Base-by-base conservation (phyloP, 225 moss, liverwort and hornwort genomes). In the Polytrichum commune region DNA sequence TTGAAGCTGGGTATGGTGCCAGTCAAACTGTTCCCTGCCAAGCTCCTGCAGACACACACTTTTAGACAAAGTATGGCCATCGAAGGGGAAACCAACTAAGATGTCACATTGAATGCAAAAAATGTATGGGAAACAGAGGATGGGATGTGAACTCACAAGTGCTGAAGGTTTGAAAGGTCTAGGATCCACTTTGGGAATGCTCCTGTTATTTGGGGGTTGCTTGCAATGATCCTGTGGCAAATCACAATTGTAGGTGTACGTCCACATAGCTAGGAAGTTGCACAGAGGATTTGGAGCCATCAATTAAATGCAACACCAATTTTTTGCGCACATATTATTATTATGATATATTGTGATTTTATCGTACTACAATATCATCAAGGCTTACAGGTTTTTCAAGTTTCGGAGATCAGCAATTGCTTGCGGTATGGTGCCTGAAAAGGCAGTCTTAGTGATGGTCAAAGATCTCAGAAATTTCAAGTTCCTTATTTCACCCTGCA, bases 11-110 rank as follows among this genome's bases (percentile, higher is more conserved):
- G 69, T 19, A 87, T 19, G 5, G 74, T 63, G 24, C 87, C 84
- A 0, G 81, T 84, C 81, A 87, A 77, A 29, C 82, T 87, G 56
- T 87, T 87, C 69, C 84, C 87, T 23, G 84, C 79, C 77, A 87
- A 82, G 77, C 76, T 84, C 58, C 84, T 87, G 69, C 73, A 70
- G 28, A 71, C 1, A 6, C 7, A 46, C 24, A 4, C n/a, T 24
- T 58, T 58, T 13, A 58, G 20, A 20, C 20, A 58, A 26, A 24
- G 20, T 58, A 58, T 58, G n/a, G 58, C 24, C 58, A 58, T 24
- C 20, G 8, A 58, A 1, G 8, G n/a, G 58, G 24, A 58, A 46
- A 46, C 13, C 46, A 3, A 46, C 13, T 16, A 46, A 13, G 46
- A 46, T 13, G 46, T 13, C 46, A 16, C 46, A 46, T 13, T 13